Evolutionary conservation across 1,139 yeast species (phyloP), one percentile per base, ranked within the genome.

Genomic region (Saccharomyces pastorianus): DNA sequence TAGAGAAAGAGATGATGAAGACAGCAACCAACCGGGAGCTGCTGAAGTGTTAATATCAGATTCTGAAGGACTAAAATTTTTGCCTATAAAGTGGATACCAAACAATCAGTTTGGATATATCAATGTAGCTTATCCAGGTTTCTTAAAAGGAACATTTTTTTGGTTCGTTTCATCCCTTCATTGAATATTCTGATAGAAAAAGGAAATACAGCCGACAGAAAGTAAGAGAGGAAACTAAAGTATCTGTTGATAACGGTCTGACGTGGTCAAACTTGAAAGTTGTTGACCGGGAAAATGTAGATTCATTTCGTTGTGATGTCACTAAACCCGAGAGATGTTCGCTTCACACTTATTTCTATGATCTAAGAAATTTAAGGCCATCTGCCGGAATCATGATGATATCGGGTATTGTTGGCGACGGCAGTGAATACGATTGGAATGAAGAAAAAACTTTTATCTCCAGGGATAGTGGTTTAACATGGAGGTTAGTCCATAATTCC

Each of bases 381-480:
- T 82, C 89, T 0, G 90, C 96, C 0, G 95, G 91, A 26, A 80
- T 89, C 28, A 58, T 87, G 60, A 88, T 87, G 60, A 88, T 81
- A 0, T 67, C 79, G 29, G 93, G 91, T 47, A 70, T 69, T 52
- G 76, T 69, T 8, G 84, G 86, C 8, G 67, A 72, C 44, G 60
- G 29, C 13, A 28, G 13, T 25, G 14, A 27, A 27, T 8, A 4
- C 23, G 20, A 26, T 27, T 7, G 20, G 13, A 5, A 31, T 13
- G 50, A 29, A 1, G 2, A 23, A 25, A 27, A 46, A 17, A 46
- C 53, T 34, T 51, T 51, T 25, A 23, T 51, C 2, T 51, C 53
- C 11, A 46, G 53, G 17, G 53, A 51, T 34, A 46, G 53, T 4
- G 53, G 53, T 25, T 69, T 77, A 6, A 72, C 84, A 0, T 90